phyloP scores from a whole-genome alignment of 495 filamentous ascomycete genomes.

The Aspergillus carlsbadensis region DNA sequence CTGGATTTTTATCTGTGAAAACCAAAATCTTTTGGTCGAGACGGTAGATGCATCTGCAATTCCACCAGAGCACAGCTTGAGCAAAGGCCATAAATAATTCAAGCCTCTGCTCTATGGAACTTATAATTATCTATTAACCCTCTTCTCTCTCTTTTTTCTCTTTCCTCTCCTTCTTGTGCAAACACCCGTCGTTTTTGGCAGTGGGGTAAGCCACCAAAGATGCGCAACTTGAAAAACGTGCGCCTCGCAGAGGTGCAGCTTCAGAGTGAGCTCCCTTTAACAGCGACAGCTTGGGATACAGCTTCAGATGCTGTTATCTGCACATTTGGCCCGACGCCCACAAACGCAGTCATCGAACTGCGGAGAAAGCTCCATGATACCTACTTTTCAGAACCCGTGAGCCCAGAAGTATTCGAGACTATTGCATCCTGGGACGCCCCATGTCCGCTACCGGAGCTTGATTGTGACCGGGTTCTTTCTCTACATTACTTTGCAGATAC shows the following conservation, averaged over 20 bases:
- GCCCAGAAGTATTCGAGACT: slow-evolving; percentile 39
- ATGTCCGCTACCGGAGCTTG: slow-evolving; percentile 65
- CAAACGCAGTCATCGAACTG: slow-evolving; percentile 64
- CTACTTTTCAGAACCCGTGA: slow-evolving; percentile 34
- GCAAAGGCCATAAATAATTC: background rate
- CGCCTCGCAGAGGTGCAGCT: slow-evolving; percentile 58
- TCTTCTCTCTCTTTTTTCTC: slow-evolving; percentile 8
- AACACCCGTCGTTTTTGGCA: slow-evolving; percentile 30
- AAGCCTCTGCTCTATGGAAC: slow-evolving; percentile 8
- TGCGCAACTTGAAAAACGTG: slow-evolving; percentile 80
- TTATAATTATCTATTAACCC: background rate
- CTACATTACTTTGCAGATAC: slow-evolving; percentile 85
- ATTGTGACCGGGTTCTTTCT: slow-evolving; percentile 67
- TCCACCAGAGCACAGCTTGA: slow-evolving; percentile 7
- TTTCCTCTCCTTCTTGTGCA: slow-evolving; percentile 1
- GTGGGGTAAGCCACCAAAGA: slow-evolving; percentile 48
- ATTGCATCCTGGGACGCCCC: slow-evolving; percentile 88
- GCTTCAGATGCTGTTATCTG: slow-evolving; percentile 68
- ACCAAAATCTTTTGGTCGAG: slow-evolving; percentile 43
- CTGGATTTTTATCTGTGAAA: slow-evolving; percentile 39
- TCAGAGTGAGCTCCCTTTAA: slow-evolving; percentile 56
- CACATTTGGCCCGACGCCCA: slow-evolving; percentile 68
- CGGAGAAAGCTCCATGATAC: slow-evolving; percentile 43
- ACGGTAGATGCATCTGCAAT: slow-evolving; percentile 22
- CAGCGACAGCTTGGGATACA: slow-evolving; percentile 76